A percentile compares a stretch with the other conserved stretches of the same genome.
These are phyloP conservation scores for Paulownia fortunei DNA, from an alignment of 257 asterid genomes.

Conservation along the genomic window DNA sequence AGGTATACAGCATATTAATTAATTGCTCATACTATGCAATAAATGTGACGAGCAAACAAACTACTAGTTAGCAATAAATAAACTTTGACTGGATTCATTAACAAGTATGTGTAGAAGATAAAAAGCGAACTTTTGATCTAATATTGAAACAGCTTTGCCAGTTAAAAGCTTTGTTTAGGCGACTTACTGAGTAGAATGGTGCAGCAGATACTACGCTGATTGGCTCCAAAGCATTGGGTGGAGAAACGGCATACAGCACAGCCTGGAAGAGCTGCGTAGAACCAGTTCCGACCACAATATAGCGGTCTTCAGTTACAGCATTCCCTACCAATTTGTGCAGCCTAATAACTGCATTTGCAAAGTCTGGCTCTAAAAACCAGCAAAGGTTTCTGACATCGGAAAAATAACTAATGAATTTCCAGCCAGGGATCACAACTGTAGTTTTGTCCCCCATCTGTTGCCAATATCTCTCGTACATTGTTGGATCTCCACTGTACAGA, in stretches of 20 bases:
- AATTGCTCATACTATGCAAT: not conserved
- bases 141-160: not conserved
- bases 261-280: constrained; percentile 95
- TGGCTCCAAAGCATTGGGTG: constrained; percentile 64
- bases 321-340: constrained; percentile 83
- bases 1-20: not conserved
- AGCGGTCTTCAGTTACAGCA: constrained; percentile 68
- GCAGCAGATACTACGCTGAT: constrained; percentile 86
- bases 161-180: not conserved
- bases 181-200: constrained; percentile 88
- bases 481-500: constrained; percentile 84
- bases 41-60: not conserved
- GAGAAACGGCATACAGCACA: constrained; percentile 76
- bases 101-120: too few relatives aligned
- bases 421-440: constrained; percentile 72
- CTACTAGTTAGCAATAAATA: not conserved
- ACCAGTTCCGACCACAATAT: constrained; percentile 93
- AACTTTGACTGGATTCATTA: not conserved
- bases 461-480: constrained; percentile 94
- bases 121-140: not conserved
- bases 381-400: constrained; percentile 70
- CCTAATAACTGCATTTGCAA: constrained; percentile 59
- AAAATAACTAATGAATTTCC: constrained; percentile 92
- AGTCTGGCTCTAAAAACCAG: constrained; percentile 91
- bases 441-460: constrained; percentile 69